Conservation (phyloP, 2,329 filamentous ascomycete genomes). For the Cadophora sp. region DNA sequence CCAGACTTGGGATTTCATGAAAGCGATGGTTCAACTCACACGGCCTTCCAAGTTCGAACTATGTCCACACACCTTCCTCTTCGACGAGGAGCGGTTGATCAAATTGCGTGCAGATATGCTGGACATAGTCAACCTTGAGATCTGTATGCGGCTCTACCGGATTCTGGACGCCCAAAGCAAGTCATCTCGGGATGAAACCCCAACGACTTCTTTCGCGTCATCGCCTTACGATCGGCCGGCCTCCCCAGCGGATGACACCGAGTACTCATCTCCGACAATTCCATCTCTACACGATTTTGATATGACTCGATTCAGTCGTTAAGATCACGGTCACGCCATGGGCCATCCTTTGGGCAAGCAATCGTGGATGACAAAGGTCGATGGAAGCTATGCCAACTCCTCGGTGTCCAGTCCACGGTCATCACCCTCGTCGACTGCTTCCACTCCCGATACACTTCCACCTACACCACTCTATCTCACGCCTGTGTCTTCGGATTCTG, state of each 20-base stretch:
- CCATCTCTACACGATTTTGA: constrained; percentile 42
- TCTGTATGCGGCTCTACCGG: constrained; percentile 54
- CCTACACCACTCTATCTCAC: constrained; percentile 42
- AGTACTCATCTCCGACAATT: constrained; percentile 41
- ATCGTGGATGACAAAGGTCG: constrained; percentile 38
- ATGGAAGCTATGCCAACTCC: constrained; percentile 35
- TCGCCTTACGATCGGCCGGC: constrained; percentile 37
- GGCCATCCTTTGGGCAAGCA: constrained; percentile 35
- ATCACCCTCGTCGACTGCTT: constrained; percentile 42
- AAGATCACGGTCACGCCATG: constrained; percentile 38
- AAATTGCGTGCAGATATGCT: constrained; percentile 67
- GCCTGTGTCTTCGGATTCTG: constrained; percentile 35
- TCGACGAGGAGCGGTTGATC: constrained; percentile 68
- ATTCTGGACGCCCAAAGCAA: constrained; percentile 37
- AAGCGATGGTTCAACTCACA: constrained; percentile 61
- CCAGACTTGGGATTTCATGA: constrained; percentile 66
- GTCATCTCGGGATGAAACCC: constrained; percentile 38
- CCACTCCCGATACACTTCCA: constrained; percentile 38
- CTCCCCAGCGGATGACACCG: constrained; percentile 38
- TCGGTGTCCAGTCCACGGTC: constrained; percentile 40
- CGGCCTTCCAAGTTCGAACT: constrained; percentile 58
- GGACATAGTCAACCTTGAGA: constrained; percentile 67
- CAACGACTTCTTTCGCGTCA: constrained; percentile 35
- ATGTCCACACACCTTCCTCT: constrained; percentile 66
- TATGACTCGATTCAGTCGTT: constrained; percentile 31